Conservation (phyloP, 805 yeast species). For the Monosporozyma solicola region DNA sequence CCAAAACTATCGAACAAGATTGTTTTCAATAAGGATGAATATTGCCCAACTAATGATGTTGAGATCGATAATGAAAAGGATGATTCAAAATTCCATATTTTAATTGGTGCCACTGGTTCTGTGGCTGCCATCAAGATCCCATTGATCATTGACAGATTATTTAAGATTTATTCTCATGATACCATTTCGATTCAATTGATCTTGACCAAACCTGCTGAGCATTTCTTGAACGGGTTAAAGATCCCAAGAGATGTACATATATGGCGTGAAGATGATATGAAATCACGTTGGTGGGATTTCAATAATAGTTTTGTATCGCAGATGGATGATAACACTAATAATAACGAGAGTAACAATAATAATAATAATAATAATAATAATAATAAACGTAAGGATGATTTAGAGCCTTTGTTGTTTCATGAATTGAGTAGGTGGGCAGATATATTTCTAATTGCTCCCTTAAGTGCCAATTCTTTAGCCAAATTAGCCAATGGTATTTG, state of each 20-base stretch:
- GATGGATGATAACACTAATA: conserved; percentile 13
- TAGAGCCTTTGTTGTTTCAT: conserved; percentile 69
- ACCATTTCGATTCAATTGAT: conserved; percentile 77
- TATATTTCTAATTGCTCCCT: conserved; percentile 63
- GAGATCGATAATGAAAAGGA: conserved; percentile 37
- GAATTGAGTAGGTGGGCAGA: conserved; percentile 84
- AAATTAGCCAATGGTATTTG: conserved; percentile 70
- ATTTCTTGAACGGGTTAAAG: conserved; percentile 54
- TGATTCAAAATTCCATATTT: conserved; percentile 78
- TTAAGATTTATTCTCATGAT: conserved; percentile 65
- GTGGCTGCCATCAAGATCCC: conserved; percentile 96
- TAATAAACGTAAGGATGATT: background rate
- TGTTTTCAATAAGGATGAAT: conserved; percentile 1
- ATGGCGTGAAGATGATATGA: conserved; percentile 76
- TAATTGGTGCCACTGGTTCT: conserved; percentile 91
- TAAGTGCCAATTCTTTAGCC: conserved; percentile 72
- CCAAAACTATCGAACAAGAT: background rate
- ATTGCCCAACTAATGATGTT: background rate
- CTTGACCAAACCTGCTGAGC: conserved; percentile 68
- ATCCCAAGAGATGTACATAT: conserved; percentile 68
- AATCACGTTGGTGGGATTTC: conserved; percentile 1
- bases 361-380: conserved; percentile 14
- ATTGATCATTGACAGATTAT: conserved; percentile 74
- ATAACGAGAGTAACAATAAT: conserved; percentile 7
- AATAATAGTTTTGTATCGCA: background rate